Conservation (phyloP, 164 flowering plant species). For the Piper betle region DNA sequence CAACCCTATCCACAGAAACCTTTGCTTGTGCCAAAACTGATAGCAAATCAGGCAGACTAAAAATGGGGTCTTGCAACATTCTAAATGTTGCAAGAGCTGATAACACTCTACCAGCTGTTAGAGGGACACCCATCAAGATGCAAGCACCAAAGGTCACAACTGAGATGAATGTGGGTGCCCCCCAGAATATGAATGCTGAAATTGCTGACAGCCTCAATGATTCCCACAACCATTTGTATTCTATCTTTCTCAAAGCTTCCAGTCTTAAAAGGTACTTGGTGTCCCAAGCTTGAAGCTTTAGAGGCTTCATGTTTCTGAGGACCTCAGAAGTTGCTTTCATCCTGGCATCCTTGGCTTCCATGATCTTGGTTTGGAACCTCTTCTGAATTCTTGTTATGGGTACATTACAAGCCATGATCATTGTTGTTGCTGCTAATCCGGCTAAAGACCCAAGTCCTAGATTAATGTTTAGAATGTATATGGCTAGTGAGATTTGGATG, state of each 20-base stretch:
- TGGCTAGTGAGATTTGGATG: conserved; percentile 71
- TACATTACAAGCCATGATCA: conserved; percentile 63
- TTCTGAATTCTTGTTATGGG: conserved; percentile 69
- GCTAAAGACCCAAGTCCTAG: conserved; percentile 61
- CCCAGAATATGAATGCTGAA: conserved; percentile 78
- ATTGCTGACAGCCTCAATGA: conserved; percentile 41
- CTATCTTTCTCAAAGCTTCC: conserved; percentile 43
- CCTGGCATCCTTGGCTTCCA: conserved; percentile 71
- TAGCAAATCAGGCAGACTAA: conserved; percentile 73
- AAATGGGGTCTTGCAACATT: conserved; percentile 90
- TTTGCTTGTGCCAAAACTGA: conserved; percentile 61
- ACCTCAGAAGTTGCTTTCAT: conserved; percentile 89
- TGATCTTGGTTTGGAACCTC: conserved; percentile 54
- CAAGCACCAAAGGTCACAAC: conserved; percentile 67
- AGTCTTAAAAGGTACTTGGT: conserved; percentile 49
- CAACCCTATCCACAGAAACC: conserved; percentile 75
- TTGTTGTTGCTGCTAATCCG: conserved; percentile 53
- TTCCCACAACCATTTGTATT: conserved; percentile 67
- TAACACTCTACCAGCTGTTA: conserved; percentile 76
- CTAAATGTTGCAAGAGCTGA: conserved; percentile 91
- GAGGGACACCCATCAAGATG: conserved; percentile 57
- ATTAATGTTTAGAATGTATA: conserved; percentile 42
- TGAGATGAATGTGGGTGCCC: conserved; percentile 79
- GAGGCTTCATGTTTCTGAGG: conserved; percentile 66
- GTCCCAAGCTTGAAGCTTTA: conserved; percentile 97